A percentile compares a stretch with the other conserved stretches of the same genome.
Conservation (phyloP, 2,329 filamentous ascomycete genomes). For the Venturia asperata region DNA sequence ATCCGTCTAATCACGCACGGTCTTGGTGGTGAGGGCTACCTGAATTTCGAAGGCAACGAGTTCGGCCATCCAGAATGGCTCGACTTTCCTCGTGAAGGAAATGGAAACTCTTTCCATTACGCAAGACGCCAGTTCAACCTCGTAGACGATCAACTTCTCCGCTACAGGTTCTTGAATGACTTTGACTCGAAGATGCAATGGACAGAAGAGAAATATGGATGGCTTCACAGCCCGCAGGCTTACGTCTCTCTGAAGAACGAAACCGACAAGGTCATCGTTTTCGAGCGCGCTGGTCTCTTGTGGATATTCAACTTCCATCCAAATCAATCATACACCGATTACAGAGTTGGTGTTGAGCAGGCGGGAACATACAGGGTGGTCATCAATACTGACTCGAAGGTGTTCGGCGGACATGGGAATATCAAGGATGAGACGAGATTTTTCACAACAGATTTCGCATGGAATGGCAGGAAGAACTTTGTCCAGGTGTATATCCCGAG, state of each 20-base stretch:
- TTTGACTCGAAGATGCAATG: constrained; percentile 91
- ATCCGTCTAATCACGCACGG: constrained; percentile 88
- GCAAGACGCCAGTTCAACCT: constrained; percentile 90
- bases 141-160: constrained; percentile 73
- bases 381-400: constrained; percentile 69
- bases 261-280: constrained; percentile 87
- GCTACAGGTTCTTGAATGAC: constrained; percentile 86
- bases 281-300: constrained; percentile 81
- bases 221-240: constrained; percentile 78
- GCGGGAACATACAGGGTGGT: constrained; percentile 82
- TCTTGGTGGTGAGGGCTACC: constrained; percentile 89
- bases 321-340: constrained; percentile 78
- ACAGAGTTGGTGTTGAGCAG: constrained; percentile 79
- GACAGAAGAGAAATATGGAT: constrained; percentile 81
- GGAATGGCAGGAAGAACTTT: constrained; percentile 88
- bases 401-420: constrained; percentile 72
- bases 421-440: constrained; percentile 76
- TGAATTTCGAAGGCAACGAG: constrained; percentile 98
- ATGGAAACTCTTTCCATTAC: constrained; percentile 90
- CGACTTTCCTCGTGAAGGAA: constrained; percentile 91
- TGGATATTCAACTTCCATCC: constrained; percentile 98
- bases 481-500: constrained; percentile 85
- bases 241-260: constrained; percentile 94
- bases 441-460: constrained; percentile 83
- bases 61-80: constrained; percentile 99